Evolutionary conservation across 768 basidiomycete genomes (phyloP), one percentile per base, ranked within the genome.

Genomic region (Hygrocybe coccinea): DNA sequence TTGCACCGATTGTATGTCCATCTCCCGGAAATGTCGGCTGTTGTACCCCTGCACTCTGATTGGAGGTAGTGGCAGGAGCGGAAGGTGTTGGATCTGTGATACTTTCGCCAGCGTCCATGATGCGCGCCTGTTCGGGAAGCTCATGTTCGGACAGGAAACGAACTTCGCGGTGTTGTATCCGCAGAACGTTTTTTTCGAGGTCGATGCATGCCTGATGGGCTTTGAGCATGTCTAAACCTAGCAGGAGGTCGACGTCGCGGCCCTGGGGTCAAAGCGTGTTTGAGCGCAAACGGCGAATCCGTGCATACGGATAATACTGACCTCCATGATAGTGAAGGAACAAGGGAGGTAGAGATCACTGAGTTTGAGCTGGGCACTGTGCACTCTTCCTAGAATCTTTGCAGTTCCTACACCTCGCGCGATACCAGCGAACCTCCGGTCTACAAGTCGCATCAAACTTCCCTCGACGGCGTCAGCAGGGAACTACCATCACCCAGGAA

Each of bases 201-300:
- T 99, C 97, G 68, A 99, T 97, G 65, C 86, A 90, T 5, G 94
- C 95, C 66, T 97, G 94, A 68, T 97, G 91, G 0, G 94, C 90
- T 71, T 93, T 97, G 58, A 98, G 83, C 97, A 98, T 98, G 78
- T 99, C 97, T n/a, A 99, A 80, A 6, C 97, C 97, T 39, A 99
- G 86, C 2, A 99, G 76, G n/a, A 99, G 83, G 65, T 98, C 95
- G 45, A 98, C 93, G 55, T 89, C 86, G 33, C 86, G 83, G 36
- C 94, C 94, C 89, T 93, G 55, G 29, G 22, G 22, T 43, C n/a
- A 44, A 25, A 37, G 33, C 22, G 21, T 34, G 48, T 29, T 17
- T 54, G 51, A 37, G 48, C 24, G 15, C 2, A 24, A 50, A 17
- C 38, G 52, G 39, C 24, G 52, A 36, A n/a, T 48, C 15, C 7